Evolutionary conservation across 2,329 filamentous ascomycete species (phyloP), one percentile per base, ranked within the genome.

Genomic region (Aspergillus felis): DNA sequence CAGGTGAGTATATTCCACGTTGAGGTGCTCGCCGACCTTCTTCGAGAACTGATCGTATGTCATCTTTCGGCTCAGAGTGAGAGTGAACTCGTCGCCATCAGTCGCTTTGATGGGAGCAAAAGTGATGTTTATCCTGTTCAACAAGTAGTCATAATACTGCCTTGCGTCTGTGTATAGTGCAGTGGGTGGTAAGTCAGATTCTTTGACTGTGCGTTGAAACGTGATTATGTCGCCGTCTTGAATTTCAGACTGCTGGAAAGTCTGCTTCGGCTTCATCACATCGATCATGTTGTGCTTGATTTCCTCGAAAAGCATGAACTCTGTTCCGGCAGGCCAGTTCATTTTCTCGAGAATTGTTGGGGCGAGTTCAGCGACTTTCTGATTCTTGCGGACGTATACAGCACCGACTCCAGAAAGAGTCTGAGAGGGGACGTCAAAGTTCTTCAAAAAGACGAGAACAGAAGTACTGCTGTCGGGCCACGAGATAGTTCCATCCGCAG

Each of bases 281-380:
- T 99, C 95, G 64, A 99, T 96, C 92, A 97, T 97, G 59, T 87
- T 90, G 53, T 92, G 92, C 76, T 97, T 99, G 76, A 99, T 97
- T 79, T 99, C 94, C 82, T 99, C 94, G 78, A 87, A 97, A 24
- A 99, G 83, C 66, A 84, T 82, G 59, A 89, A 84, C 3, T 84
- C 80, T 3, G 89, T 84, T 61, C 89, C 91, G 1, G 89, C 83
- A 25, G 89, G 84, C 93, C 94, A 97, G 12, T 85, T 84, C 91
- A 97, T 94, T 70, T 88, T 85, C 66, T 89, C 86, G 57, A 89
- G 77, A 58, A 99, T 97, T 29, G 84, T 77, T 1, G 90, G 86
- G 4, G 88, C 85, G 28, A 97, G 78, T 51, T 99, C 94, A 58
- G 89, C 86, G 2, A 97, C 91, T 73, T 90, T 96, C 74, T 92